phyloP scores from a whole-genome alignment of 2,329 filamentous ascomycete species.

The Dryadomyces sulphureus region DNA sequence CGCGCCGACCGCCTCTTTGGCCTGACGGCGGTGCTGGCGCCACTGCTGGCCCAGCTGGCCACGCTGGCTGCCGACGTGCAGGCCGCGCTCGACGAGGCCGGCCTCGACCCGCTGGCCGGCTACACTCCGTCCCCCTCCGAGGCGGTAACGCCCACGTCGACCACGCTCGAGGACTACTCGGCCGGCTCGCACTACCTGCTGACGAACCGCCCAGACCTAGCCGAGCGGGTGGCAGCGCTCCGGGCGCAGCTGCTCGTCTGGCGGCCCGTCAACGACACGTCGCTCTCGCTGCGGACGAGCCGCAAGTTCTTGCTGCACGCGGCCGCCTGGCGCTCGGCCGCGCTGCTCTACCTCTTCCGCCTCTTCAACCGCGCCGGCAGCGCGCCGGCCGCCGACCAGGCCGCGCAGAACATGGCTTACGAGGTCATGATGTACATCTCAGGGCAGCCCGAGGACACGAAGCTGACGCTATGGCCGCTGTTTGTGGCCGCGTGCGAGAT shows the following conservation, averaged over 20 bases:
- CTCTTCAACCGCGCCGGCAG: conserved; percentile 8
- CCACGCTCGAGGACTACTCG: background rate
- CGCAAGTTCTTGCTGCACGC: conserved; percentile 9
- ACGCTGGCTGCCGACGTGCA: conserved; percentile 10
- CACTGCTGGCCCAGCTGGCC: conserved; percentile 6
- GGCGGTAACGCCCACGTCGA: too few species aligned
- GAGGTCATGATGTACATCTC: conserved; percentile 10
- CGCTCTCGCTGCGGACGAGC: conserved; percentile 6
- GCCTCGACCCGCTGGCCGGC: background rate
- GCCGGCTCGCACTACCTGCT: background rate
- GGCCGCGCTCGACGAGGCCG: background rate
- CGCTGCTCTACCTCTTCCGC: conserved; percentile 7
- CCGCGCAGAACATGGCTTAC: conserved; percentile 8
- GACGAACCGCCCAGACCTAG: conserved; percentile 3
- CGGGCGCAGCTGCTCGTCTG: conserved; percentile 8
- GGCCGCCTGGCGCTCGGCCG: conserved; percentile 8
- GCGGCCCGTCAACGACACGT: conserved; percentile 8
- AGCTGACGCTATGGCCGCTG: conserved; percentile 10
- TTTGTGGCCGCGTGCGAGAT: conserved; percentile 10
- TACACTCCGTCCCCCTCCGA: too few species aligned
- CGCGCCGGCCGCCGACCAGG: conserved; percentile 4
- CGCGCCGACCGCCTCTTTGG: conserved; percentile 10
- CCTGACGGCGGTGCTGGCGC: conserved; percentile 6
- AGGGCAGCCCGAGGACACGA: conserved; percentile 8
- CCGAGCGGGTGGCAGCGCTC: conserved; percentile 4